Evolutionary conservation across 2,329 filamentous ascomycete species (phyloP).

Genomic region (Cercospora sp.): DNA sequence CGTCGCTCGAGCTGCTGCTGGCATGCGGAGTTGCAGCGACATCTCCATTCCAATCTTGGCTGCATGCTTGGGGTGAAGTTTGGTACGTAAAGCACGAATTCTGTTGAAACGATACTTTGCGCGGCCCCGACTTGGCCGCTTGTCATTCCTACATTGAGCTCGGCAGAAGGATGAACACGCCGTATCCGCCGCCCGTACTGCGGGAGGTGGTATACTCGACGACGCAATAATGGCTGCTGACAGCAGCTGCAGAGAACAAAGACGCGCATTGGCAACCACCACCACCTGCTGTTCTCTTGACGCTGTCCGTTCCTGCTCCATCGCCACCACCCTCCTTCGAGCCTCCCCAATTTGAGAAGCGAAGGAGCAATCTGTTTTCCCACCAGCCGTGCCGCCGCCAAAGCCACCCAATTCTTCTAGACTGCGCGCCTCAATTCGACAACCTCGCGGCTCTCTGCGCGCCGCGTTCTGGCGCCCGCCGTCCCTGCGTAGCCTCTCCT

Average conservation of each 20-base stretch:
- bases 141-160: constrained; percentile 9
- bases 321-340: neutral
- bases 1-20: constrained; percentile 8
- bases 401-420: constrained; percentile 11
- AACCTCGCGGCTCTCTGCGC: neutral
- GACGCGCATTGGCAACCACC: neutral
- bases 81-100: constrained; percentile 1
- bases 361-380: constrained; percentile 1
- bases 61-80: neutral
- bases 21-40: constrained; percentile 2
- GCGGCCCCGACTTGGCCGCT: constrained; percentile 6
- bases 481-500: constrained; percentile 8
- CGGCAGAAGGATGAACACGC: neutral
- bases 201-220: neutral
- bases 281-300: neutral
- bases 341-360: neutral
- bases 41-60: neutral
- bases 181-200: neutral
- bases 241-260: constrained; percentile 3
- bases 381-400: neutral
- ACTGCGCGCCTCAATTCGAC: neutral
- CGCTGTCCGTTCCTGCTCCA: neutral
- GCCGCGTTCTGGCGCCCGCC: constrained; percentile 4
- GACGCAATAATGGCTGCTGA: neutral
- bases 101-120: neutral